These are phyloP conservation scores for Pseudocercospora crystallina DNA, from an alignment of 2,329 filamentous ascomycete species.

Conservation along the genomic window DNA sequence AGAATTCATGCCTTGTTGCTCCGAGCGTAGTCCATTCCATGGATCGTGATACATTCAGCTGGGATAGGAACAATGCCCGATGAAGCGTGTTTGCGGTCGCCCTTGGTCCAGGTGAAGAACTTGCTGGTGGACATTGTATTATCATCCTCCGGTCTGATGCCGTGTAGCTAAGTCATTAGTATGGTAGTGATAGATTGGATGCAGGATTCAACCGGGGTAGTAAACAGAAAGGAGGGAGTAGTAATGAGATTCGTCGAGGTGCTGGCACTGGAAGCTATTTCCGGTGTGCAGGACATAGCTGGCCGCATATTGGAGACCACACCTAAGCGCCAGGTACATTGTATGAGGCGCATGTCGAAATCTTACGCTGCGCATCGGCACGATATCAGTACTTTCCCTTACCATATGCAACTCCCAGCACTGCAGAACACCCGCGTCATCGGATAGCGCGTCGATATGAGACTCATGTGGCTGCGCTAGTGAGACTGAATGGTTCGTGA, in stretches of 20 bases:
- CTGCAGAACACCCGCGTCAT: background rate
- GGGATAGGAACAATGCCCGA: conserved; percentile 42
- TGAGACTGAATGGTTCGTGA: conserved; percentile 4
- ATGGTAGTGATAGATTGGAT: too few species aligned
- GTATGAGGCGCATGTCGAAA: background rate
- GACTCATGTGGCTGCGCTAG: background rate
- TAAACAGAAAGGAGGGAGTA: background rate
- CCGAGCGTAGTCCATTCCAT: conserved; percentile 26
- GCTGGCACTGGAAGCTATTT: background rate
- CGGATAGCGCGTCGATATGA: too few species aligned
- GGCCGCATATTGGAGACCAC: background rate
- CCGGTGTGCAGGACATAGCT: background rate
- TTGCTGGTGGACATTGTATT: conserved; percentile 38
- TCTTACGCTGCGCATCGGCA: conserved; percentile 3
- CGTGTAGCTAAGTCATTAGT: too few species aligned
- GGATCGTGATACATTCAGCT: conserved; percentile 31
- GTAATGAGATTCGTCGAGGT: background rate
- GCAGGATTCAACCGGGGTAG: background rate
- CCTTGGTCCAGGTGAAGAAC: conserved; percentile 47
- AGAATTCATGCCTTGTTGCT: conserved; percentile 19
- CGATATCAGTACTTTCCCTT: too few species aligned
- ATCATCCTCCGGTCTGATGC: conserved; percentile 1
- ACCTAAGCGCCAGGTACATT: conserved; percentile 7
- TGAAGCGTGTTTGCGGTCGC: conserved; percentile 36
- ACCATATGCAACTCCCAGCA: background rate